These are phyloP conservation scores for Chenopodium berlandieri DNA, from an alignment of 148 eudicot genomes.

Conservation along the genomic window DNA sequence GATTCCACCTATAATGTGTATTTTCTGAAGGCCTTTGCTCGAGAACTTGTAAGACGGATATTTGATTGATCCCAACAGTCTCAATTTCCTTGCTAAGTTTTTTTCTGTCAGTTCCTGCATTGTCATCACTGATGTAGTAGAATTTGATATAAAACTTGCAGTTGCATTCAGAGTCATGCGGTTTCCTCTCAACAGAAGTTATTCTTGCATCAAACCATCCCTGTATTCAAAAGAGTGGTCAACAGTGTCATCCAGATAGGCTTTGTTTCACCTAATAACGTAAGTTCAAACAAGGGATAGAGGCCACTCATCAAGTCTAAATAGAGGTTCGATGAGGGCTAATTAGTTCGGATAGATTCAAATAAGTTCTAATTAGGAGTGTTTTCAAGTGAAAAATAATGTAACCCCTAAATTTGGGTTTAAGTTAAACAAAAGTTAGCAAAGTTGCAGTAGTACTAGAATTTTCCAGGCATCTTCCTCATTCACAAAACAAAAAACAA, in stretches of 20 bases:
- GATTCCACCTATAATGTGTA: constrained; percentile 64
- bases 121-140: constrained; percentile 55
- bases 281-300: too few species aligned
- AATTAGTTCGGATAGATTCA: background rate
- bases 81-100: constrained; percentile 52
- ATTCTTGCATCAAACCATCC: constrained; percentile 85
- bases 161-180: constrained; percentile 58
- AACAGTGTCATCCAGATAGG: background rate
- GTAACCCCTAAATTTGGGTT: background rate
- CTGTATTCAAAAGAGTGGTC: constrained; percentile 33
- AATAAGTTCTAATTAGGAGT: background rate
- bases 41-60: constrained; percentile 68
- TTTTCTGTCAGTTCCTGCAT: constrained; percentile 35
- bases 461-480: background rate
- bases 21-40: constrained; percentile 49
- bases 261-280: too few species aligned
- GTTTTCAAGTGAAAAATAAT: background rate
- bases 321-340: background rate
- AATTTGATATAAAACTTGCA: constrained; percentile 67
- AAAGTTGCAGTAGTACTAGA: background rate
- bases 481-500: background rate
- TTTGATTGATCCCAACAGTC: constrained; percentile 48
- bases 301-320: too few species aligned
- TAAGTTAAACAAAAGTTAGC: background rate
- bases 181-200: constrained; percentile 71